These are phyloP conservation scores for Hortiboletus campestris DNA, from an alignment of 768 basidiomycete genomes.

Conservation along the genomic window DNA sequence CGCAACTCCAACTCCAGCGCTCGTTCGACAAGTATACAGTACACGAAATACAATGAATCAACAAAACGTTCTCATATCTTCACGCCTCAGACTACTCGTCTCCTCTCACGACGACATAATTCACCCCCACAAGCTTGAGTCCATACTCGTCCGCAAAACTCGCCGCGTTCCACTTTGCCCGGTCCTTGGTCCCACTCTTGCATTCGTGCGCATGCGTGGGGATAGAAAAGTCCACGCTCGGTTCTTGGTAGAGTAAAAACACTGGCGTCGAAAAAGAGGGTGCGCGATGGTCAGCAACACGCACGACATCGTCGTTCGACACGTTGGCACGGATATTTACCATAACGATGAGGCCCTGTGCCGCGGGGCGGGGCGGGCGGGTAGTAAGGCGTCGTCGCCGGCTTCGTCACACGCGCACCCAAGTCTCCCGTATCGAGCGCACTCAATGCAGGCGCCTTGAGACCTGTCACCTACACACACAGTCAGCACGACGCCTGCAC, in stretches of 20 bases:
- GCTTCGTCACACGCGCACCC: slow-evolving; percentile 40
- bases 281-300: background rate
- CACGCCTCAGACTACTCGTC: slow-evolving; percentile 6
- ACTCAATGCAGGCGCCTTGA: slow-evolving; percentile 35
- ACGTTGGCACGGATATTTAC: slow-evolving; percentile 31
- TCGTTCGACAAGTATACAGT: background rate
- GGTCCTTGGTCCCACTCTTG: slow-evolving; percentile 41
- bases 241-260: slow-evolving; percentile 63
- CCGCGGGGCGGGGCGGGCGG: slow-evolving; percentile 55
- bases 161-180: slow-evolving; percentile 55
- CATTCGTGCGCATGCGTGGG: slow-evolving; percentile 46
- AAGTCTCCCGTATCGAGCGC: slow-evolving; percentile 33
- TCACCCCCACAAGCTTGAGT: slow-evolving; percentile 57
- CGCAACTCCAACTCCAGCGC: too few relatives aligned
- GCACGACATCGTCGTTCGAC: background rate
- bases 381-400: slow-evolving; percentile 53
- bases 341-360: slow-evolving; percentile 56
- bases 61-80: background rate
- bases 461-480: slow-evolving; percentile 34
- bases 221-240: slow-evolving; percentile 39
- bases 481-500: background rate
- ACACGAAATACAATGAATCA: background rate
- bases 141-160: slow-evolving; percentile 50
- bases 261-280: slow-evolving; percentile 27
- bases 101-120: slow-evolving; percentile 47